Evolutionary conservation across 805 yeast species (phyloP).

Genomic region (Wickerhamiella domercqiae): DNA sequence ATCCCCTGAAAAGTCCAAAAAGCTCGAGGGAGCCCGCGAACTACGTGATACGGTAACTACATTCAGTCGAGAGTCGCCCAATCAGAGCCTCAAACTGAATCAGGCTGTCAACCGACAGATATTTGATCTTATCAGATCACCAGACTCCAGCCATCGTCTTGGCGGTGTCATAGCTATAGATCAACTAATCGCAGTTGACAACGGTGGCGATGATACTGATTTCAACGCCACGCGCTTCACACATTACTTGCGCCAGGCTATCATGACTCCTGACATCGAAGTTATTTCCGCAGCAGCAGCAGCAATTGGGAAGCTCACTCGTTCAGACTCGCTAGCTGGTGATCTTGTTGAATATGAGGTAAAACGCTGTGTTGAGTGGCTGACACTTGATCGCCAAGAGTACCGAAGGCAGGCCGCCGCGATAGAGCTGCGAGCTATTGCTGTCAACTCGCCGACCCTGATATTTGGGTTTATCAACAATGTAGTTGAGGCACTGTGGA

Average conservation of each 20-base stretch:
- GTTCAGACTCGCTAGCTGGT: slow-evolving; percentile 76
- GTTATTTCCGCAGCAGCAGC: slow-evolving; percentile 79
- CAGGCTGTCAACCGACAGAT: slow-evolving; percentile 77
- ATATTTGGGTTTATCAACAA: slow-evolving; percentile 64
- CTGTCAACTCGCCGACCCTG: slow-evolving; percentile 73
- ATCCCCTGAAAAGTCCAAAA: slow-evolving; percentile 18
- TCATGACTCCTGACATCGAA: slow-evolving; percentile 67
- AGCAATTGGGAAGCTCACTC: slow-evolving; percentile 77
- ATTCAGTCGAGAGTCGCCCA: slow-evolving; percentile 67
- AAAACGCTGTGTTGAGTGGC: slow-evolving; percentile 78
- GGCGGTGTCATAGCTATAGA: slow-evolving; percentile 91
- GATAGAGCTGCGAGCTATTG: slow-evolving; percentile 64
- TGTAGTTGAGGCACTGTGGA: slow-evolving; percentile 73
- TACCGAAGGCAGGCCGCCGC: slow-evolving; percentile 75
- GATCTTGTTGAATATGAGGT: slow-evolving; percentile 90
- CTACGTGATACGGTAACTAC: slow-evolving; percentile 53
- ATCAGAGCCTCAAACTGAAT: slow-evolving; percentile 65
- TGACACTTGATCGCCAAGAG: slow-evolving; percentile 76
- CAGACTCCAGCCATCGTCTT: slow-evolving; percentile 53
- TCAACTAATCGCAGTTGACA: slow-evolving; percentile 66
- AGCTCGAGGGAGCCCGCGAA: slow-evolving; percentile 46
- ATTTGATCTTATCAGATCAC: slow-evolving; percentile 67
- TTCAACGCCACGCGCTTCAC: slow-evolving; percentile 82
- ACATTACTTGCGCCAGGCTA: slow-evolving; percentile 66
- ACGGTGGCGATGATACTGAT: slow-evolving; percentile 44